phyloP scores from a whole-genome alignment of 345 rosid species.

The Lumnitzera littorea region DNA sequence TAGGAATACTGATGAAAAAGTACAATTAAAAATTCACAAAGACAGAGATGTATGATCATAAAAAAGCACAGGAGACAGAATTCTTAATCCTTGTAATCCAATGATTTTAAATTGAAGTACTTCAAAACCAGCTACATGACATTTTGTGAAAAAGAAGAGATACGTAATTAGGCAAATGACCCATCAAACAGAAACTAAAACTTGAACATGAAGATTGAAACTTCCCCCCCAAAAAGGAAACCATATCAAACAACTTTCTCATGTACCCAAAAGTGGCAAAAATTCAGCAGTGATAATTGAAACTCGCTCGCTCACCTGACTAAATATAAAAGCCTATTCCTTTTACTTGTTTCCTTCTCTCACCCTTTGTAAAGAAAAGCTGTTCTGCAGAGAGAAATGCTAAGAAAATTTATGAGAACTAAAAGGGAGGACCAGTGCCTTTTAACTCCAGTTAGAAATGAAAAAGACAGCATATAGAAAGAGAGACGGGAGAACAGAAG shows the following conservation, averaged over 20 bases:
- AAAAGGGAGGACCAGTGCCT: background rate
- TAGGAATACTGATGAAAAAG: too few species aligned
- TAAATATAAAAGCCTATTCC: background rate
- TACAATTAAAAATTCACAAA: too few species aligned
- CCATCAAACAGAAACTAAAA: background rate
- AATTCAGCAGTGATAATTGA: background rate
- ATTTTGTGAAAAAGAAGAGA: background rate
- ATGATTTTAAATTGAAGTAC: background rate
- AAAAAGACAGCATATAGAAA: slow-evolving; percentile 6
- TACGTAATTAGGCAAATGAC: background rate
- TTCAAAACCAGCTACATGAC: background rate
- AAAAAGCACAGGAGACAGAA: too few species aligned
- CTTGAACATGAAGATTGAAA: too few species aligned
- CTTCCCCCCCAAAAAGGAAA: background rate
- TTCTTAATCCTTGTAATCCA: too few species aligned
- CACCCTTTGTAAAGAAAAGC: background rate
- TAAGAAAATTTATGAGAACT: background rate
- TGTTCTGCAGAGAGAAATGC: background rate
- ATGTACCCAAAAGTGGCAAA: slow-evolving; percentile 2
- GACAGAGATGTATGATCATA: too few species aligned
- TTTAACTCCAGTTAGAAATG: slow-evolving; percentile 11
- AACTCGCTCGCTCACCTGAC: background rate
- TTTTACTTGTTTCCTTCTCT: background rate
- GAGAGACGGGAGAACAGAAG: background rate
- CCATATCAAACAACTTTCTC: background rate